Base-by-base conservation (phyloP, 169 alveolate genomes). In the Eimeria necatrix region DNA sequence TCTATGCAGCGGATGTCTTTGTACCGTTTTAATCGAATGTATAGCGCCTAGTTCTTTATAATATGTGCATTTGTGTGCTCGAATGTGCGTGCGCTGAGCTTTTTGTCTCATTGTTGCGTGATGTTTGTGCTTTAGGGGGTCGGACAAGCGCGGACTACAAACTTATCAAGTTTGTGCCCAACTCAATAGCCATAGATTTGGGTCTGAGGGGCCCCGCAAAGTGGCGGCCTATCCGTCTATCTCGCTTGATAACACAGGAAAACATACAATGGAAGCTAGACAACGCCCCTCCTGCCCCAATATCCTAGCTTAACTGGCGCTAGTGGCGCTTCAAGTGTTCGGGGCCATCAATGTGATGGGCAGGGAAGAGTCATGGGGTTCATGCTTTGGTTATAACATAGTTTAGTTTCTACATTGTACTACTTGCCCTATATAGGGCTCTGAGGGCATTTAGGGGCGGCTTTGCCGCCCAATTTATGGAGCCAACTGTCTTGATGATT, bases 81-180 rank as follows among this genome's bases (percentile, higher is more conserved):
- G 53, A n/a, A 20, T 3, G 53, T 71, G 51, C 51, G 16, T 32
- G n/a, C 51, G 81, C 7, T 26, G 22, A 32, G 18, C 24, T 71
- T 71, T 26, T 71, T 26, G 26, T 74, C 6, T n/a, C 7, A 7
- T 74, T 24, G 51, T 12, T 46, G 60, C 59, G 60, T 74, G 60
- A 7, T 26, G 5, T 18, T 51, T 51, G 20, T 78, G 41, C 88
- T 51, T 26, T 68, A 78, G 88, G 70, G 32, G 88, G 88, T 46
- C 61, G 24, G 26, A 7, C 56, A 32, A 51, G 88, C 56, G 60
- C 71, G 4, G 88, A 48, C 49, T 78, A 78, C 70, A 78, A 51
- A 18, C 70, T 78, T 9, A 26, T 78, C 32, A 78, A 78, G 88
- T 78, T 78, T 46, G 88, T 78, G 16, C 88, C 88, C 88, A 48